Base-by-base conservation (phyloP, 2,329 filamentous ascomycete species). In the Colletotrichum tropicale region DNA sequence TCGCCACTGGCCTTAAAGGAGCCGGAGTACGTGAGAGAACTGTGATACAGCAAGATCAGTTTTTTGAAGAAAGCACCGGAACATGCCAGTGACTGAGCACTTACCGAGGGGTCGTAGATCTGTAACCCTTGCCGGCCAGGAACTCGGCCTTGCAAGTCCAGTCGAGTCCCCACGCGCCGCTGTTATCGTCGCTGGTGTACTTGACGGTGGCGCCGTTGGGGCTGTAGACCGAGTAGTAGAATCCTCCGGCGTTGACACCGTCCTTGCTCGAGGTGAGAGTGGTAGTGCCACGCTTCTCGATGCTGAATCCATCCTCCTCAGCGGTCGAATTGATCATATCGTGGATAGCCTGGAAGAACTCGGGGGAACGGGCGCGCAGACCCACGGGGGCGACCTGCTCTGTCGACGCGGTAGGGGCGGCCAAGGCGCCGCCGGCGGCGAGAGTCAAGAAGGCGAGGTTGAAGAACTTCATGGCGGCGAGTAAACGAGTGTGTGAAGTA, bases 41-140 rank as follows among this genome's bases (percentile, higher is more conserved):
- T 58, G 26, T 6, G 15, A 2, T 16, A 58, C 8, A 26, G 2
- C 6, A 1, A 18, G 24, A 18, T 26, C 13, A 58, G 21, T 3
- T 10, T 18, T 6, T 4, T 9, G 5, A n/a, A 58, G 15, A 58
- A 18, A 30, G 26, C 4, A 58, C 15, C 2, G 15, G 16, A 58
- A 58, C n/a, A 21, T 4, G 0, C n/a, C n/a, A 13, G 43, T 21
- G 0, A 7, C 2, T 4, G 1, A 21, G n/a, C 43, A 58, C 55
- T 58, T 30, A 58, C 55, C 24, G 55, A 58, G 55, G 55, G 1
- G 55, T 58, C 0, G 55, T 58, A 10, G 55, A 30, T 5, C 55
- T 26, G 55, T 58, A 58, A 16, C 55, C 55, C 24, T 58, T 58
- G 8, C 55, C 55, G 0, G 55, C 55, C 24, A 58, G 13, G 10